These are phyloP conservation scores for Schwanniomyces vanrijiae DNA, from an alignment of 805 yeast genomes.

Conservation along the genomic window DNA sequence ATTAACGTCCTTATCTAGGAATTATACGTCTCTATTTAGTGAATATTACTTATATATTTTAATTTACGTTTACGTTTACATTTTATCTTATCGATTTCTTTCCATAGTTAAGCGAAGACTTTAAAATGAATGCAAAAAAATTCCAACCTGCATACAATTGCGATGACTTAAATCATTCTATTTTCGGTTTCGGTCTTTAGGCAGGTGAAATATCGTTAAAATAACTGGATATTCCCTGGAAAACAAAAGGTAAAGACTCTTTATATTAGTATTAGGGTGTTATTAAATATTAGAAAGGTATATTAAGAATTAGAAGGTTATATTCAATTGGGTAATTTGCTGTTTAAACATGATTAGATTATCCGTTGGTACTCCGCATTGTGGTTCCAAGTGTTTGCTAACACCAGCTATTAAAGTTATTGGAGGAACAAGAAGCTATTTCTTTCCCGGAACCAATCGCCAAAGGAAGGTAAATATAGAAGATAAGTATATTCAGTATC, in stretches of 20 bases:
- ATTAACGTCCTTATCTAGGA: background rate
- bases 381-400: background rate
- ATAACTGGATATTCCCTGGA: background rate
- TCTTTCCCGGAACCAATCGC: background rate
- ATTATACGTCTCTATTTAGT: background rate
- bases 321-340: background rate
- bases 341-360: background rate
- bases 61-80: background rate
- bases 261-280: background rate
- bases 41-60: background rate
- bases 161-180: background rate
- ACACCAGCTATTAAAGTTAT: background rate
- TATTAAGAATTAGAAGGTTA: background rate
- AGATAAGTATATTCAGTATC: conserved; percentile 33
- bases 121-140: background rate
- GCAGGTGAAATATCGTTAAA: background rate
- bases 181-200: background rate
- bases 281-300: background rate
- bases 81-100: background rate
- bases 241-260: background rate
- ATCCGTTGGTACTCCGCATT: background rate
- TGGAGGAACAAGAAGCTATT: background rate
- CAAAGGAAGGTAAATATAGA: conserved; percentile 18
- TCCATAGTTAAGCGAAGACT: too few species aligned
- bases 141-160: background rate